Percentiles rank a stretch among this genome's conserved stretches.
Evolutionary conservation across 768 basidiomycete species (phyloP).

Genomic region (Termitomyces eurrhizus): DNA sequence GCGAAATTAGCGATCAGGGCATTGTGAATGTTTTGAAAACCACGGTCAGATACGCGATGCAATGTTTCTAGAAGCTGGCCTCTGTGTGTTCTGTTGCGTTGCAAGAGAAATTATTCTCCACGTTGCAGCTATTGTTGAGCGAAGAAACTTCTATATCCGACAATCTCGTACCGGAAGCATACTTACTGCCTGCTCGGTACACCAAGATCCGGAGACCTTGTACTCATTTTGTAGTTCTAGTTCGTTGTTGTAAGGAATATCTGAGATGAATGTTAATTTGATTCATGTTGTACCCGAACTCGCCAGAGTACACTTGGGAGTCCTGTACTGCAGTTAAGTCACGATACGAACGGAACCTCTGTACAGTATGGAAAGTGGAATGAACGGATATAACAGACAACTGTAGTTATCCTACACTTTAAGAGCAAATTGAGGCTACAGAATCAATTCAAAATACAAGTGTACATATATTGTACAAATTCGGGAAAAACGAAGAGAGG

Average conservation of each 20-base stretch:
- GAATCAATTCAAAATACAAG: neutral
- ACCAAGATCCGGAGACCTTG: neutral
- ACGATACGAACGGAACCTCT: too few relatives aligned
- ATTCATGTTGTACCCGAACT: neutral
- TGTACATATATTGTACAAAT: neutral
- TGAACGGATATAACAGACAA: neutral
- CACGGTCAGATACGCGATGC: conserved; percentile 59
- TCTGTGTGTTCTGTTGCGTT: conserved; percentile 76
- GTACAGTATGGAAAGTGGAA: neutral
- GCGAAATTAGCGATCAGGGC: conserved; percentile 33
- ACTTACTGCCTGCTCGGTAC: neutral
- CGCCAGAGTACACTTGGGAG: neutral
- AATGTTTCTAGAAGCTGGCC: conserved; percentile 82
- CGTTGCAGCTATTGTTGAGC: conserved; percentile 72
- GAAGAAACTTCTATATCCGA: conserved; percentile 79
- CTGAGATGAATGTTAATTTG: neutral
- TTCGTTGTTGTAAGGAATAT: neutral
- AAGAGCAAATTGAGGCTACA: neutral
- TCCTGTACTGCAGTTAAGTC: neutral
- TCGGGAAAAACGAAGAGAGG: neutral
- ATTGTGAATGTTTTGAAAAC: conserved; percentile 38
- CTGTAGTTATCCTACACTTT: neutral
- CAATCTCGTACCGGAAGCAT: conserved; percentile 79
- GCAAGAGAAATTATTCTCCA: conserved; percentile 60
- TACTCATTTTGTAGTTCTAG: neutral